These are phyloP conservation scores for Yamadazyma kitorensis DNA, from an alignment of 805 yeast genomes.

Conservation along the genomic window DNA sequence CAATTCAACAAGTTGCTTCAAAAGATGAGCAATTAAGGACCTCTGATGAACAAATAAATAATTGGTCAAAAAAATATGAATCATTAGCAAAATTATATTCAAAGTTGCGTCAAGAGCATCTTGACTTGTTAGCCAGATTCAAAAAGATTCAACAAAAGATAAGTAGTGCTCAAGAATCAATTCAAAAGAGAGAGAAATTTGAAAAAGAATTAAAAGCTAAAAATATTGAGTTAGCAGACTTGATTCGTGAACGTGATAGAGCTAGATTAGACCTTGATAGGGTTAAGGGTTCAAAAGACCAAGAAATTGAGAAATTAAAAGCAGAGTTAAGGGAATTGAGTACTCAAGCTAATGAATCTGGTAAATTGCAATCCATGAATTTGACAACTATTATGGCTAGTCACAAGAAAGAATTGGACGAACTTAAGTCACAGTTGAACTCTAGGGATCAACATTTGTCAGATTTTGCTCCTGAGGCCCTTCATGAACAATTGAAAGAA, in stretches of 20 bases:
- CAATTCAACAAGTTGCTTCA: slow-evolving; percentile 68
- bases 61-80: slow-evolving; percentile 87
- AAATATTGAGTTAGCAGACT: slow-evolving; percentile 82
- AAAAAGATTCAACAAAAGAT: slow-evolving; percentile 85
- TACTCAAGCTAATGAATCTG: slow-evolving; percentile 55
- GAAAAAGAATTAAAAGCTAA: slow-evolving; percentile 84
- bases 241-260: slow-evolving; percentile 85
- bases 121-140: slow-evolving; percentile 70
- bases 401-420: slow-evolving; percentile 61
- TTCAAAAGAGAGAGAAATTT: slow-evolving; percentile 74
- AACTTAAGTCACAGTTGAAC: slow-evolving; percentile 46
- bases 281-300: slow-evolving; percentile 59
- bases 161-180: slow-evolving; percentile 84
- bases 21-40: slow-evolving; percentile 69
- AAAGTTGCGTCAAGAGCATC: slow-evolving; percentile 88
- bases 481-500: slow-evolving; percentile 51
- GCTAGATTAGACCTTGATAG: slow-evolving; percentile 81
- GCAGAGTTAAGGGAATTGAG: slow-evolving; percentile 62
- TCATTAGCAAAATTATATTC: slow-evolving; percentile 85
- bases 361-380: slow-evolving; percentile 62
- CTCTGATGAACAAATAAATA: slow-evolving; percentile 68
- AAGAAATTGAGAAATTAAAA: slow-evolving; percentile 62
- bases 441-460: slow-evolving; percentile 25
- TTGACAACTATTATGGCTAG: slow-evolving; percentile 51
- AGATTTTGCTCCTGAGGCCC: slow-evolving; percentile 23